Evolutionary conservation across 306 rosid genomes (phyloP), one percentile per base, ranked within the genome.

Genomic region (Gillenia trifoliata): DNA sequence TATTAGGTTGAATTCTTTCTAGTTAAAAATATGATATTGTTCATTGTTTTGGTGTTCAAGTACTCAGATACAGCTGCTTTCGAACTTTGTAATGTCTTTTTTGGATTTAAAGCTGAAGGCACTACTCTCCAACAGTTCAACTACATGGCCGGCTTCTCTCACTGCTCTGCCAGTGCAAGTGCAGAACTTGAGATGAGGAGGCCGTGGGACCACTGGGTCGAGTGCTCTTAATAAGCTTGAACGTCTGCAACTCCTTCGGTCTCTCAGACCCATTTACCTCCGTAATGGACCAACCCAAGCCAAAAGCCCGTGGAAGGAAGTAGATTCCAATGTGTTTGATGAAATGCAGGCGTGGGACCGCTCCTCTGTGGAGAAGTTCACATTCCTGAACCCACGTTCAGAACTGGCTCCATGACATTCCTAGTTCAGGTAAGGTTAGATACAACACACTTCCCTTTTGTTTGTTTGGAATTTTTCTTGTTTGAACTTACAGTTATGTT

Each of bases 261-360:
- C 98, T 77, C 85, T 93, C 57, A 61, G 97, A 76, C 98, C 97
- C 83, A 91, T 93, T 79, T 83, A 76, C 69, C 86, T 90, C 67
- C 82, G 75, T 29, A 75, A 38, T 34, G 80, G 71, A 4, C 72
- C 34, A 16, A 8, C 25, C 57, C 56, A 71, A 38, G 57, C 25
- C 62, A 56, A 25, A 56, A 22, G 4, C 15, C 63, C 23, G 66
- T 5, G 2, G 64, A n/a, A 31, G 5, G 31, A 56, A n/a, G n/a
- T n/a, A 22, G 83, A 52, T 33, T 80, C 81, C 81, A 54, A 91
- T 74, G 92, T 90, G 83, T 93, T 89, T 63, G 89, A 87, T 57
- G 79, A 87, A 85, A 85, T 91, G 97, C 97, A 81, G 70, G 89
- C 54, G 0, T 82, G 92, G 91, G 96, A 93, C 69, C 88, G 97